A percentile compares a stretch with the other conserved stretches of the same genome.
Conservation (phyloP, 2,329 filamentous ascomycete species). For the Truncatella angustata region DNA sequence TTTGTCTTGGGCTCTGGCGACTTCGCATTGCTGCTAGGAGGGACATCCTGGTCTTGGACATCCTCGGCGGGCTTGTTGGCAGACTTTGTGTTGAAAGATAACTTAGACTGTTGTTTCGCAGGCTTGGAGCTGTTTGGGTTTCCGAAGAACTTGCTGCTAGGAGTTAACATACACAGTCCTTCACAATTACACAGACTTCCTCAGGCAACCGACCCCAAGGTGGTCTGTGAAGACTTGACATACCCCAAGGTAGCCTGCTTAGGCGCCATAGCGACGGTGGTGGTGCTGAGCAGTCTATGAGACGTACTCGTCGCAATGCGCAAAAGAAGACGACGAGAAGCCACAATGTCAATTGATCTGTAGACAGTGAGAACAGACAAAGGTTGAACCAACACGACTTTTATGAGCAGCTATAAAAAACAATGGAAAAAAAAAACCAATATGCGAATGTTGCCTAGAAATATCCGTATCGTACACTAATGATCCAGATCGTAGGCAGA, state of each 20-base stretch:
- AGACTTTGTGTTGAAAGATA: constrained; percentile 68
- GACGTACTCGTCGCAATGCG: constrained; percentile 23
- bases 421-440: background rate
- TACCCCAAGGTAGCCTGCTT: constrained; percentile 34
- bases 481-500: constrained; percentile 3
- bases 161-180: constrained; percentile 11
- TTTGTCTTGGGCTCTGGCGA: constrained; percentile 18
- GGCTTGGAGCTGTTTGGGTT: constrained; percentile 58
- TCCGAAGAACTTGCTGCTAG: constrained; percentile 79
- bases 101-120: constrained; percentile 69
- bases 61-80: constrained; percentile 30
- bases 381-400: too few relatives aligned
- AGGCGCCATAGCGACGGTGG: constrained; percentile 25
- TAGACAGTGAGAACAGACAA: background rate
- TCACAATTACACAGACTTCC: background rate
- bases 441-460: background rate
- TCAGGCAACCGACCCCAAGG: constrained; percentile 25
- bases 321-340: constrained; percentile 20
- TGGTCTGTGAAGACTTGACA: constrained; percentile 32
- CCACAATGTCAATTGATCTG: constrained; percentile 18
- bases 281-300: constrained; percentile 16
- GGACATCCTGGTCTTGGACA: constrained; percentile 18
- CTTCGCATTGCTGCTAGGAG: constrained; percentile 15
- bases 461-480: background rate
- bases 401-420: background rate